These are phyloP conservation scores for Ascochyta viciae-villosae DNA, from an alignment of 2,329 filamentous ascomycete genomes.

Conservation along the genomic window DNA sequence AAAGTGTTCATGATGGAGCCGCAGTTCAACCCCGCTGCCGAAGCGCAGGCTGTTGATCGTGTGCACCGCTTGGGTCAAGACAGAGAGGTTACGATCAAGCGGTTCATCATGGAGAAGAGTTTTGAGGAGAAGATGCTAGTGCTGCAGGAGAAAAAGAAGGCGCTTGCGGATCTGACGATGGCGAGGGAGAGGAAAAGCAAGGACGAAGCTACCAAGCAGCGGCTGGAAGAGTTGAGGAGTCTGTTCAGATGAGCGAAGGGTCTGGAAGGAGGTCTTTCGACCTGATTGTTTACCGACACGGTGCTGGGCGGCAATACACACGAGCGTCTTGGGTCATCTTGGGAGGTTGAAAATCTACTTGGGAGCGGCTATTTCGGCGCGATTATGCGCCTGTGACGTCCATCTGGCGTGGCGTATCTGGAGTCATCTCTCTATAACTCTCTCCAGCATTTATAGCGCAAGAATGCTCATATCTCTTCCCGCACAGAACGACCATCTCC, in stretches of 20 bases:
- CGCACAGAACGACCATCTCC: too few relatives aligned
- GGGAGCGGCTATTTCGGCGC: neutral
- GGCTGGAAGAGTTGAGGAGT: slow-evolving; percentile 65
- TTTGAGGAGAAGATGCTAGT: slow-evolving; percentile 95
- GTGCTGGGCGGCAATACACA: neutral
- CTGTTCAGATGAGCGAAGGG: slow-evolving; percentile 55
- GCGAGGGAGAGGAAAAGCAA: slow-evolving; percentile 61
- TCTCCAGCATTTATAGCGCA: neutral
- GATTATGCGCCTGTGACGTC: neutral
- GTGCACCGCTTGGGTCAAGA: slow-evolving; percentile 74
- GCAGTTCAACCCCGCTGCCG: slow-evolving; percentile 94
- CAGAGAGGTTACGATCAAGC: slow-evolving; percentile 82
- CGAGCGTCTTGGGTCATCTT: neutral
- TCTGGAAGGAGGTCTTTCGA: too few relatives aligned
- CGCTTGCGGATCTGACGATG: slow-evolving; percentile 80
- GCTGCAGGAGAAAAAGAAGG: slow-evolving; percentile 90
- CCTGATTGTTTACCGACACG: neutral
- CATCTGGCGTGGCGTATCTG: neutral
- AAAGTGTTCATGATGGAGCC: slow-evolving; percentile 98
- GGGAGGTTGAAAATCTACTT: neutral
- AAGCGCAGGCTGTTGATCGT: slow-evolving; percentile 92
- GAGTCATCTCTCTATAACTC: neutral
- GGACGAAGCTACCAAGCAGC: slow-evolving; percentile 69
- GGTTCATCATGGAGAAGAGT: slow-evolving; percentile 87
- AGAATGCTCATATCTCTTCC: too few relatives aligned